phyloP scores from a whole-genome alignment of 2,329 filamentous ascomycete species.

The Colletotrichum falcatum region DNA sequence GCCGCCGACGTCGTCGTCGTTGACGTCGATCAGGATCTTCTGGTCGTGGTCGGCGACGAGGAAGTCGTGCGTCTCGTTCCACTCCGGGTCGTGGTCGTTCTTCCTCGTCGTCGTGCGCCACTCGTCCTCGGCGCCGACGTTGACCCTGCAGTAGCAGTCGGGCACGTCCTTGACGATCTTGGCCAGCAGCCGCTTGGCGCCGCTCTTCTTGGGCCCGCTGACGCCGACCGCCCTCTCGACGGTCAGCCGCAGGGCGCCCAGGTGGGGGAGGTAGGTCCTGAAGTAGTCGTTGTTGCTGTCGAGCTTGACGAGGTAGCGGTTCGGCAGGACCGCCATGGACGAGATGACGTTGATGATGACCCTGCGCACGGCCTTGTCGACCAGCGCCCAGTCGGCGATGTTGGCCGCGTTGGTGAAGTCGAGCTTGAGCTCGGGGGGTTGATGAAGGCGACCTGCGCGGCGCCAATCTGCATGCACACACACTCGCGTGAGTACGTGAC shows the following conservation, averaged over 20 bases:
- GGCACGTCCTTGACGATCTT: constrained; percentile 60
- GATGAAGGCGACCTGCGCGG: constrained; percentile 61
- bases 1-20: constrained; percentile 56
- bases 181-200: constrained; percentile 53
- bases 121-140: constrained; percentile 55
- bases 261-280: constrained; percentile 58
- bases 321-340: constrained; percentile 60
- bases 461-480: constrained; percentile 60
- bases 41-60: constrained; percentile 60
- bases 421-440: constrained; percentile 59
- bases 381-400: constrained; percentile 55
- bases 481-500: neutral
- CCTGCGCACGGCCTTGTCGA: constrained; percentile 58
- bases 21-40: constrained; percentile 53
- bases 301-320: constrained; percentile 62
- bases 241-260: constrained; percentile 58
- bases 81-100: constrained; percentile 56
- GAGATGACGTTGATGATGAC: constrained; percentile 57
- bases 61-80: constrained; percentile 63
- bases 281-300: constrained; percentile 60
- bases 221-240: constrained; percentile 55
- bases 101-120: constrained; percentile 59
- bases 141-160: constrained; percentile 60
- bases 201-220: constrained; percentile 47
- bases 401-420: constrained; percentile 61